Percentiles rank a stretch among this genome's conserved stretches.
Evolutionary conservation across 371 early-diverging fungal species (phyloP).

Genomic region (Polyrhizophydium stewartii): DNA sequence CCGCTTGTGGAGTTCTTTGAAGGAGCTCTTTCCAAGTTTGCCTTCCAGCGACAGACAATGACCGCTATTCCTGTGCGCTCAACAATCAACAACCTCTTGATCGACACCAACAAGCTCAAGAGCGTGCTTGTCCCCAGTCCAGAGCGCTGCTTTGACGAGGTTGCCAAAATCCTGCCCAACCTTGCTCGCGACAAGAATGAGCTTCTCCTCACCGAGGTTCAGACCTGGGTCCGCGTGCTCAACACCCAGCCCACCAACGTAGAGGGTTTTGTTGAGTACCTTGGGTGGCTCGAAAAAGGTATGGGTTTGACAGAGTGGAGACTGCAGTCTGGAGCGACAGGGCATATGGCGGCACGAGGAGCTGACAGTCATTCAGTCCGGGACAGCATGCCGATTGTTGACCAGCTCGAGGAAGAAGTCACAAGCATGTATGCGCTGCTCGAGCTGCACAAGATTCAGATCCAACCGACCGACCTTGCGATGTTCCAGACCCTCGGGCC

Average conservation of each 20-base stretch:
- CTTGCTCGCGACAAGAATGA: slow-evolving; percentile 52
- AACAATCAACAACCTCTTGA: slow-evolving; percentile 39
- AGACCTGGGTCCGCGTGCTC: slow-evolving; percentile 46
- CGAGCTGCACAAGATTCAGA: slow-evolving; percentile 42
- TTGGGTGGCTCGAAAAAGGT: slow-evolving; percentile 54
- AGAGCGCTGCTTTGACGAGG: slow-evolving; percentile 48
- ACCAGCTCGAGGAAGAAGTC: slow-evolving; percentile 41
- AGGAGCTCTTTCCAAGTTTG: slow-evolving; percentile 28
- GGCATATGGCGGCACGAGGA: not conserved
- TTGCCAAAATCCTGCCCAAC: slow-evolving; percentile 46
- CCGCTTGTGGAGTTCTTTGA: slow-evolving; percentile 48
- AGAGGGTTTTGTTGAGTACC: slow-evolving; percentile 54
- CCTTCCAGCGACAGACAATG: slow-evolving; percentile 39
- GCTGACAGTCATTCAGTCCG: slow-evolving; percentile 28
- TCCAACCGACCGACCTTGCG: slow-evolving; percentile 53
- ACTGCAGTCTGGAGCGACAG: not conserved
- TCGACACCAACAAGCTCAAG: slow-evolving; percentile 45
- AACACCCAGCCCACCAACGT: slow-evolving; percentile 44
- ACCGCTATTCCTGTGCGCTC: slow-evolving; percentile 27
- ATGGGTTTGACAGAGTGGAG: not conserved
- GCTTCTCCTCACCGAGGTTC: slow-evolving; percentile 44
- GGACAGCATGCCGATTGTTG: slow-evolving; percentile 35
- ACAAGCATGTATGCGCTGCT: slow-evolving; percentile 37
- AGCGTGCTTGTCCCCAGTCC: slow-evolving; percentile 48
- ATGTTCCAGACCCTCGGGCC: slow-evolving; percentile 52